phyloP scores from a whole-genome alignment of 768 basidiomycete species.

The Calvatia gigantea region DNA sequence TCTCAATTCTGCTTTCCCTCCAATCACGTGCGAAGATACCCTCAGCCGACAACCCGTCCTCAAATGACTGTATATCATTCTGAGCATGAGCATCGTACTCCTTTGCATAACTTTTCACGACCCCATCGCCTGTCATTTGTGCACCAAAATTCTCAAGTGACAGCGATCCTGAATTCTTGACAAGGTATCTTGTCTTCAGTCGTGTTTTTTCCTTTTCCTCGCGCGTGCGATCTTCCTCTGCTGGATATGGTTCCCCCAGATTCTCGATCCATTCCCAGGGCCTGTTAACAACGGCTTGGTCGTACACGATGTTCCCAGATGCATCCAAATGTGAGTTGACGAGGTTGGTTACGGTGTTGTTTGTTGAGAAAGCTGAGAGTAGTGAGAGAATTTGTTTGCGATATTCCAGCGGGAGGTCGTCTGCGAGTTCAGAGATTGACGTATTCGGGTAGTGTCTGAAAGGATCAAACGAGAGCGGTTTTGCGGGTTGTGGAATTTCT shows the following conservation, averaged over 20 bases:
- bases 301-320: constrained; percentile 45
- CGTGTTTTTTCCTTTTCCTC: constrained; percentile 38
- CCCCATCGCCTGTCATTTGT: constrained; percentile 59
- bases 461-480: constrained; percentile 52
- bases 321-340: constrained; percentile 55
- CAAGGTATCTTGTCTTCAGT: constrained; percentile 27
- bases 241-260: constrained; percentile 55
- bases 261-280: constrained; percentile 90
- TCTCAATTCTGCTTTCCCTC: constrained; percentile 62
- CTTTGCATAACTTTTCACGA: constrained; percentile 27
- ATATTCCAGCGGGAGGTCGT: constrained; percentile 54
- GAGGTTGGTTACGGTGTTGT: constrained; percentile 52
- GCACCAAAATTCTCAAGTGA: constrained; percentile 71
- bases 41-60: constrained; percentile 62
- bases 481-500: constrained; percentile 65
- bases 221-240: constrained; percentile 37
- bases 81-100: constrained; percentile 33
- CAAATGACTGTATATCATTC: constrained; percentile 53
- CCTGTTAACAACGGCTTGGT: constrained; percentile 59
- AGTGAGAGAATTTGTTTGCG: constrained; percentile 55
- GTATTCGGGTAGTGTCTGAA: constrained; percentile 62
- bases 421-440: constrained; percentile 46
- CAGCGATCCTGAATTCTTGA: constrained; percentile 69
- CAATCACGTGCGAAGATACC: constrained; percentile 72
- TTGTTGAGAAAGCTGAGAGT: constrained; percentile 51